A percentile compares a stretch with the other conserved stretches of the same genome.
phyloP scores from a whole-genome alignment of 192 early-diverging fungal genomes.

The Tieghemiomyces parasiticus region DNA sequence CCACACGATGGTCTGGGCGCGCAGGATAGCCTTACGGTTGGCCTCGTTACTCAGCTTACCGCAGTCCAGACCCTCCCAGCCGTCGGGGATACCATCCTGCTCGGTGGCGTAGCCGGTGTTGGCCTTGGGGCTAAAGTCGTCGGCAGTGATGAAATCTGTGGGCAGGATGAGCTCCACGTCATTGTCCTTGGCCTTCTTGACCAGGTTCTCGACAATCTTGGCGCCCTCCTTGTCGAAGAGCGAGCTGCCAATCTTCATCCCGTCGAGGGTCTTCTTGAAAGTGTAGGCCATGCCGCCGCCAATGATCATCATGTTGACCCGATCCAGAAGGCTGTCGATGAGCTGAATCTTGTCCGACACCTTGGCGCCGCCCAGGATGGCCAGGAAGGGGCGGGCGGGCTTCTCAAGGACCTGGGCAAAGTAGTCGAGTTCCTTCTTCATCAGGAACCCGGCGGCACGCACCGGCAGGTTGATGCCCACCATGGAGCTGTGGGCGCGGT shows the following conservation, averaged over 20 bases:
- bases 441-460: slow-evolving; percentile 88
- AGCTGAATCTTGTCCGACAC: slow-evolving; percentile 98
- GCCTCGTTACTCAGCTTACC: slow-evolving; percentile 63
- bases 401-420: slow-evolving; percentile 93
- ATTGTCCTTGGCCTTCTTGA: slow-evolving; percentile 83
- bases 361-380: slow-evolving; percentile 96
- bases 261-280: slow-evolving; percentile 82
- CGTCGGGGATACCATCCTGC: slow-evolving; percentile 68
- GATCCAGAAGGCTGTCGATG: slow-evolving; percentile 94
- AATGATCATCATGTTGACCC: slow-evolving; percentile 74
- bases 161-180: slow-evolving; percentile 83
- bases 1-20: slow-evolving; percentile 92
- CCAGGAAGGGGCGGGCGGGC: slow-evolving; percentile 86
- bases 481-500: slow-evolving; percentile 96
- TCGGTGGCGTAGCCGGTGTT: slow-evolving; percentile 76
- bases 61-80: slow-evolving; percentile 88
- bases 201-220: slow-evolving; percentile 60
- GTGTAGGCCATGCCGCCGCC: slow-evolving; percentile 98
- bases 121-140: slow-evolving; percentile 74
- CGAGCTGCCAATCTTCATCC: slow-evolving; percentile 83
- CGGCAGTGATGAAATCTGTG: slow-evolving; percentile 75
- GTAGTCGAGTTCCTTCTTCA: slow-evolving; percentile 98
- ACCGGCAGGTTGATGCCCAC: slow-evolving; percentile 85
- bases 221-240: slow-evolving; percentile 82
- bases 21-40: slow-evolving; percentile 48